phyloP scores from a whole-genome alignment of 148 eudicot species.

The Euryodendron excelsum region DNA sequence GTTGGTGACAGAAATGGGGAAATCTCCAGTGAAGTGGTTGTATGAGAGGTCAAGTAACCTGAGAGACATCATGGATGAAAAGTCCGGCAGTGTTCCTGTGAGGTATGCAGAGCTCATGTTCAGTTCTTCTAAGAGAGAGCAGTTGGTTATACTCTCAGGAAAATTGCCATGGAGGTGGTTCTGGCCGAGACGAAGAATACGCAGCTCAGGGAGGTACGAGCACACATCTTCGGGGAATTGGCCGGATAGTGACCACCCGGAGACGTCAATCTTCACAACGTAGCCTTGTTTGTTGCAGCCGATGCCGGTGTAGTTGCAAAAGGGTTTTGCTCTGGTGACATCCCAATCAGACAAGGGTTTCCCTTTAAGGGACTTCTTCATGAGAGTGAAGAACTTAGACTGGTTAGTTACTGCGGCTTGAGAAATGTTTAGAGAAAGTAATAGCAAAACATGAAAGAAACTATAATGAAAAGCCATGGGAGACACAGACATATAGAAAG shows the following conservation, averaged over 20 bases:
- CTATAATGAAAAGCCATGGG: slow-evolving; percentile 42
- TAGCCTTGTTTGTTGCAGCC: slow-evolving; percentile 50
- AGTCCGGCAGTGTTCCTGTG: slow-evolving; percentile 58
- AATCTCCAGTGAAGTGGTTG: slow-evolving; percentile 55
- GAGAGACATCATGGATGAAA: slow-evolving; percentile 50
- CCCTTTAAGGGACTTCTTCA: slow-evolving; percentile 60
- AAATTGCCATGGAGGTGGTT: slow-evolving; percentile 52
- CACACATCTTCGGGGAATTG: slow-evolving; percentile 61
- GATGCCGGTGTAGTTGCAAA: slow-evolving; percentile 61
- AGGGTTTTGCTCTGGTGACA: slow-evolving; percentile 19
- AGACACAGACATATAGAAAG: slow-evolving; percentile 4
- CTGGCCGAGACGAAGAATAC: slow-evolving; percentile 43
- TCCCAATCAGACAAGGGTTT: slow-evolving; percentile 47
- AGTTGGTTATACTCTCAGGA: slow-evolving; percentile 58
- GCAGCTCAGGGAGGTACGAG: slow-evolving; percentile 58
- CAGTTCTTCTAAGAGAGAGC: slow-evolving; percentile 58
- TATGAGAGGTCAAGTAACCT: slow-evolving; percentile 54
- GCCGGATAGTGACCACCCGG: slow-evolving; percentile 59
- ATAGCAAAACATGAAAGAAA: slow-evolving; percentile 28
- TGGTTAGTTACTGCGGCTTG: slow-evolving; percentile 37
- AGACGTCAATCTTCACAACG: slow-evolving; percentile 44
- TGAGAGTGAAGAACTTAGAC: slow-evolving; percentile 52
- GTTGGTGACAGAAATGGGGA: slow-evolving; percentile 64
- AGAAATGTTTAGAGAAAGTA: slow-evolving; percentile 25
- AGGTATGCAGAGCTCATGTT: slow-evolving; percentile 39